Evolutionary conservation across 495 filamentous ascomycete species (phyloP).

Genomic region (Xylaria longipes): DNA sequence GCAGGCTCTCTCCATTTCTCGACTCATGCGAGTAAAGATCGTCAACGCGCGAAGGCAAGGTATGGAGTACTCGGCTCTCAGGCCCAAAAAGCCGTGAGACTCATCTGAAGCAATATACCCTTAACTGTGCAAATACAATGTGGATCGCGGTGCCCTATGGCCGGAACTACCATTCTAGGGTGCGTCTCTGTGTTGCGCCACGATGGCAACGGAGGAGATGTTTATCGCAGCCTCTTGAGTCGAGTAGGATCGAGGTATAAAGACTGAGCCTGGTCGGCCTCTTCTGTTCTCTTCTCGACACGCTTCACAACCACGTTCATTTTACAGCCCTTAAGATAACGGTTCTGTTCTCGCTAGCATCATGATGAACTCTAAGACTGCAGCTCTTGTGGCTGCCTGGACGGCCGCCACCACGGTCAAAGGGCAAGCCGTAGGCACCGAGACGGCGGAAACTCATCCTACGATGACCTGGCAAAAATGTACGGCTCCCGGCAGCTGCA

Average conservation of each 20-base stretch:
- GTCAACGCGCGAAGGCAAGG: neutral
- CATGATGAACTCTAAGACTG: slow-evolving; percentile 44
- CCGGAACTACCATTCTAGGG: slow-evolving; percentile 21
- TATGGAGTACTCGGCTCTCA: slow-evolving; percentile 17
- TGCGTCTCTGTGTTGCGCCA: neutral
- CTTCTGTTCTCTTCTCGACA: slow-evolving; percentile 5
- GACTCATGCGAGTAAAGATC: slow-evolving; percentile 22
- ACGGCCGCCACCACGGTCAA: slow-evolving; percentile 43
- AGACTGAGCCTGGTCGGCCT: neutral
- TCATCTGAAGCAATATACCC: slow-evolving; percentile 25
- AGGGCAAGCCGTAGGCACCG: slow-evolving; percentile 60
- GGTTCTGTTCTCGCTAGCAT: slow-evolving; percentile 15
- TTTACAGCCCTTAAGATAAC: neutral
- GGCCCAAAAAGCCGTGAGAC: slow-evolving; percentile 25
- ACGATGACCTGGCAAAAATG: slow-evolving; percentile 63
- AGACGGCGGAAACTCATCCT: slow-evolving; percentile 62
- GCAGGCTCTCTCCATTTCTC: slow-evolving; percentile 9
- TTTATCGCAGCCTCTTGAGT: neutral
- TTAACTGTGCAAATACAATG: slow-evolving; percentile 10
- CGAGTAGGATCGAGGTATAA: slow-evolving; percentile 13
- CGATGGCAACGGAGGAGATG: slow-evolving; percentile 1
- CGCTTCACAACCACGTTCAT: slow-evolving; percentile 15
- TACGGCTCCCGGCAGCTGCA: slow-evolving; percentile 56
- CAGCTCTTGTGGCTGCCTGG: slow-evolving; percentile 48
- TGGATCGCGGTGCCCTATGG: slow-evolving; percentile 19